A percentile compares a stretch with the other conserved stretches of the same genome.
phyloP scores from a whole-genome alignment of 75 land plant species.

The Pinus tabuliformis region DNA sequence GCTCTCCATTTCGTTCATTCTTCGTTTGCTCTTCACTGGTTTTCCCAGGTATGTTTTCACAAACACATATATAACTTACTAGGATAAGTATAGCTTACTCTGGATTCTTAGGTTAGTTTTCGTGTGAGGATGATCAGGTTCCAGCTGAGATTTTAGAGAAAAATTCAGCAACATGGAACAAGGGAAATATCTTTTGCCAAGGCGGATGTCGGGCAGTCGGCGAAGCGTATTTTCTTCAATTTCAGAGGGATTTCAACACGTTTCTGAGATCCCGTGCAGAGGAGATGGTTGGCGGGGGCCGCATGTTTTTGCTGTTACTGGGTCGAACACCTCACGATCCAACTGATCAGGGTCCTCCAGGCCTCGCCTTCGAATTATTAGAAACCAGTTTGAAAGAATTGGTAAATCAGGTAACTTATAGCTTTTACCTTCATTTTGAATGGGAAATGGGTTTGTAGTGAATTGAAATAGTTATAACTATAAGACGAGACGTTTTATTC shows the following conservation, averaged over 20 bases:
- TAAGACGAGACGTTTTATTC: neutral
- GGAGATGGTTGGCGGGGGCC: constrained; percentile 23
- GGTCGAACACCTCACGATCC: constrained; percentile 20
- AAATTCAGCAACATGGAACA: constrained; percentile 8
- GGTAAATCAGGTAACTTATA: constrained; percentile 26
- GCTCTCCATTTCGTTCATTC: constrained; percentile 30
- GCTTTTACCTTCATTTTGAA: neutral
- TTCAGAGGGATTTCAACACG: constrained; percentile 18
- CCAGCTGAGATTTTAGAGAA: neutral
- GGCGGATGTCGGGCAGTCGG: constrained; percentile 6
- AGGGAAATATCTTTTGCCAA: constrained; percentile 16
- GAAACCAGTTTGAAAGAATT: constrained; percentile 10
- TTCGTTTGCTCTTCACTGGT: constrained; percentile 36
- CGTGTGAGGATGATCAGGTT: neutral
- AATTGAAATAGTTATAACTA: neutral
- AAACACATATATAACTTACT: neutral
- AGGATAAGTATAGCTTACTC: no score
- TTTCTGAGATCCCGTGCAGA: constrained; percentile 25
- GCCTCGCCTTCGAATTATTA: neutral
- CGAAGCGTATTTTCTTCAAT: constrained; percentile 26
- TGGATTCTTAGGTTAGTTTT: neutral
- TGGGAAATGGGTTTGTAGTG: neutral
- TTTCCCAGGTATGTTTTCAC: constrained; percentile 24
- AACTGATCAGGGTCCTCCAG: neutral
- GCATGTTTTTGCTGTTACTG: constrained; percentile 19